These are phyloP conservation scores for Porogramme epimiltina DNA, from an alignment of 1,284 basidiomycete genomes.

Conservation along the genomic window DNA sequence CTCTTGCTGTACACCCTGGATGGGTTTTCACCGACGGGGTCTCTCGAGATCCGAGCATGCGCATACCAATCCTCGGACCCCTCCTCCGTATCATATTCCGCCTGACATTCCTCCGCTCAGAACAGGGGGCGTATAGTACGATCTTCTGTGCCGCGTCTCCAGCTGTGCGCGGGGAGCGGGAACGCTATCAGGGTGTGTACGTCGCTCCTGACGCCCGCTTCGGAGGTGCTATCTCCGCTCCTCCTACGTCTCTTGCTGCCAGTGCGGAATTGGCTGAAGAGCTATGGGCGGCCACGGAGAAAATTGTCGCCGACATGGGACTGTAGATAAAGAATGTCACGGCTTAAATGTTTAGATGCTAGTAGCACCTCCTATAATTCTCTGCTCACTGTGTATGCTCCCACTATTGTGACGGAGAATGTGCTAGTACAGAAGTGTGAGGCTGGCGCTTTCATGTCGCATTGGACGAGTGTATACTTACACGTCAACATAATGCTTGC, in stretches of 20 bases:
- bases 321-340: too few species aligned
- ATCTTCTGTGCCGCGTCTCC: conserved; percentile 47
- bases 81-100: conserved; percentile 18
- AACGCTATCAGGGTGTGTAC: conserved; percentile 46
- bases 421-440: too few species aligned
- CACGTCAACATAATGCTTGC: too few species aligned
- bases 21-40: conserved; percentile 1
- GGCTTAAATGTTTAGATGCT: too few species aligned
- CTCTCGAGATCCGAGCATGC: neutral
- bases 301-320: conserved; percentile 23
- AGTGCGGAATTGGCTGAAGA: conserved; percentile 44
- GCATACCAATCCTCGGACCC: conserved; percentile 3
- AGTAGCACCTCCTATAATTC: too few species aligned
- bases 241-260: conserved; percentile 29
- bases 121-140: conserved; percentile 42
- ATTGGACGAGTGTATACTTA: too few species aligned
- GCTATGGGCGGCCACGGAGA: conserved; percentile 44
- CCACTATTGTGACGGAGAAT: too few species aligned
- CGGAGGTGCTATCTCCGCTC: conserved; percentile 29
- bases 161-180: conserved; percentile 34
- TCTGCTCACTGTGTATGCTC: too few species aligned
- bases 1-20: conserved; percentile 9
- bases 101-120: conserved; percentile 36
- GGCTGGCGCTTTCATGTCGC: too few species aligned
- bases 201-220: conserved; percentile 39